Percentiles rank a stretch among this genome's conserved stretches.
These are phyloP conservation scores for Cutaneotrichosporon spelunceum DNA, from an alignment of 1,284 basidiomycete genomes.

Conservation along the genomic window DNA sequence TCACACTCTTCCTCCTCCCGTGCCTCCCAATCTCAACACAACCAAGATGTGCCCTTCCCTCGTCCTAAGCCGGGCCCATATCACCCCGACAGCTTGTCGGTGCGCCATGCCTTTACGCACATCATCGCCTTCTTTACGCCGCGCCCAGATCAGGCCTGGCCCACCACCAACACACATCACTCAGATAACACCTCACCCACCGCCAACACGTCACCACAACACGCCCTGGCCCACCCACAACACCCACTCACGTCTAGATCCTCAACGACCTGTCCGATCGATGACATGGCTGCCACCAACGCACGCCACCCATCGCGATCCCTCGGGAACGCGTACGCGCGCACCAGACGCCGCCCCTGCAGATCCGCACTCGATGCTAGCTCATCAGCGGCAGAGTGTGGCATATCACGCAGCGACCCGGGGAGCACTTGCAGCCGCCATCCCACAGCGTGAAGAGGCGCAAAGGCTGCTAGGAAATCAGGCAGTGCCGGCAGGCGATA, in stretches of 20 bases:
- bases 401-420: neutral
- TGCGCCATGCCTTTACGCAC: neutral
- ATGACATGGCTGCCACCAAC: constrained; percentile 16
- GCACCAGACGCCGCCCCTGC: constrained; percentile 33
- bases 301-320: constrained; percentile 37
- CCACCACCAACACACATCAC: no score
- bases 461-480: constrained; percentile 35
- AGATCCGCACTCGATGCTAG: constrained; percentile 27
- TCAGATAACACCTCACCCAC: neutral
- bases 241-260: constrained; percentile 34
- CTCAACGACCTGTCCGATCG: constrained; percentile 25
- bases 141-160: neutral
- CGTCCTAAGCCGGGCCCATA: no score
- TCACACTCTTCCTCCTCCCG: no score
- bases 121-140: neutral
- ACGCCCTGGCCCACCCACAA: neutral
- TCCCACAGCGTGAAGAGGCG: constrained; percentile 37
- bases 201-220: neutral
- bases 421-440: constrained; percentile 34
- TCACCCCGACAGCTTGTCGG: no score
- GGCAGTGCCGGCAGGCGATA: constrained; percentile 37
- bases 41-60: no score
- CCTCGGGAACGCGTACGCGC: constrained; percentile 31
- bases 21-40: no score
- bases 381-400: constrained; percentile 6